Percentiles rank a stretch among this genome's conserved stretches.
Conservation (phyloP, 495 filamentous ascomycete genomes). For the Xylaria flabelliformis region DNA sequence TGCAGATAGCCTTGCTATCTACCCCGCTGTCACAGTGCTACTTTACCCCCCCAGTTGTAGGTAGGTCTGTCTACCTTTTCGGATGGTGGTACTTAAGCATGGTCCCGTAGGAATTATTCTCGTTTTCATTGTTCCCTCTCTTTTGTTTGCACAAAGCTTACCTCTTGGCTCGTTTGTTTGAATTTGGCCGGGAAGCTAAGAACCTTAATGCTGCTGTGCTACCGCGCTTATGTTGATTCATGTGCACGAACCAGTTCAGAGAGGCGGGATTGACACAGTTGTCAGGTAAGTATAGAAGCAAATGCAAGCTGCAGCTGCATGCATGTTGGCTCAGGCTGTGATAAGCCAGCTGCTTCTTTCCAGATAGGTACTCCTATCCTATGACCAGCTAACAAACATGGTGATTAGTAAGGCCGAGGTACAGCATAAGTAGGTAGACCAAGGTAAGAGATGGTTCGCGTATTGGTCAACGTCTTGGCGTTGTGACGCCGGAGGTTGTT, state of each 20-base stretch:
- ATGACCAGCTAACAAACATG: background rate
- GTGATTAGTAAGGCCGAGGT: background rate
- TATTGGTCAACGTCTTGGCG: background rate
- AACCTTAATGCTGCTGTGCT: background rate
- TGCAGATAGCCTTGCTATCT: background rate
- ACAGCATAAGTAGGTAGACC: background rate
- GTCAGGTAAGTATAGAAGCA: background rate
- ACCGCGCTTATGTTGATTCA: background rate
- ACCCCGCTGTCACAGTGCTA: constrained; percentile 18
- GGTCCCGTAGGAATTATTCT: background rate
- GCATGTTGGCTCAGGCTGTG: constrained; percentile 7
- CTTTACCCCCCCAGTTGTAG: background rate
- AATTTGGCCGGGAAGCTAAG: background rate
- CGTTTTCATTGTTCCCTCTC: background rate
- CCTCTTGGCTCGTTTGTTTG: background rate
- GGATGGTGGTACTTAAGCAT: too few species aligned
- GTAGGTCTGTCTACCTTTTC: background rate
- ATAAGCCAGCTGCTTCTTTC: background rate
- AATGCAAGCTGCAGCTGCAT: constrained; percentile 20
- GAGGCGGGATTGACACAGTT: background rate
- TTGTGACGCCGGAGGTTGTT: background rate
- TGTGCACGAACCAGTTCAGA: background rate
- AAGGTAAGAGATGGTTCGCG: background rate
- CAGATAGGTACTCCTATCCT: background rate
- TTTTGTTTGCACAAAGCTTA: background rate